Percentiles rank a stretch among this genome's conserved stretches.
phyloP scores from a whole-genome alignment of 75 land plant species.

The Cupressus sempervirens region DNA sequence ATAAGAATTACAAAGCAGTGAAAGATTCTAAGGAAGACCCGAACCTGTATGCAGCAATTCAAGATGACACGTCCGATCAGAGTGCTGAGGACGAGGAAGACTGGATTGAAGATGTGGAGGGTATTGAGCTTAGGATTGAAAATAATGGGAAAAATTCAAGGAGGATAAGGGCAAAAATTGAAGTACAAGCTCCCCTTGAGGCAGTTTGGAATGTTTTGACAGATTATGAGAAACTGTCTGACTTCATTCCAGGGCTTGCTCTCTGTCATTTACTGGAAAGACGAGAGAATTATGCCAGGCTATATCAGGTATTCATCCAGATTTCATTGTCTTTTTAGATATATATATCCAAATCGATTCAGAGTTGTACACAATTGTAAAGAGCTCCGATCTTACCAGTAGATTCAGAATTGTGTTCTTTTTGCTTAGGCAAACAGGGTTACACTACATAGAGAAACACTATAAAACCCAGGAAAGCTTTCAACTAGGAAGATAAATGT shows the following conservation, averaged over 20 bases:
- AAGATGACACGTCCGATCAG: background rate
- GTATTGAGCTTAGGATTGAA: constrained; percentile 34
- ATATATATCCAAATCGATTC: background rate
- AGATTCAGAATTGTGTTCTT: background rate
- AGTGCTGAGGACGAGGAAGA: constrained; percentile 11
- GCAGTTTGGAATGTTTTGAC: constrained; percentile 76
- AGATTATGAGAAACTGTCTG: constrained; percentile 74
- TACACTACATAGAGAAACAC: background rate
- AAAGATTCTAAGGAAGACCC: background rate
- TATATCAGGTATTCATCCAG: constrained; percentile 55
- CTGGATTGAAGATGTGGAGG: background rate
- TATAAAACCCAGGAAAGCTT: background rate
- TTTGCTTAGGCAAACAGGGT: background rate
- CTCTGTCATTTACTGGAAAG: constrained; percentile 61
- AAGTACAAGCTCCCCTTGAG: constrained; percentile 56
- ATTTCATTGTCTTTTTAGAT: background rate
- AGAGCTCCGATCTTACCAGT: too few species aligned
- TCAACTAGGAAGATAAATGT: background rate
- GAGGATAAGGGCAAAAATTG: constrained; percentile 40
- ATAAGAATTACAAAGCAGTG: background rate
- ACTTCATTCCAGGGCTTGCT: constrained; percentile 82
- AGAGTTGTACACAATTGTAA: too few species aligned
- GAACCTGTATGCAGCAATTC: background rate
- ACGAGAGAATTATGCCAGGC: constrained; percentile 47
- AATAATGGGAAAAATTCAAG: constrained; percentile 52